A percentile compares a stretch with the other conserved stretches of the same genome.
Conservation (phyloP, 208 protist species). For the Leptomonas pyrrhocoris region DNA sequence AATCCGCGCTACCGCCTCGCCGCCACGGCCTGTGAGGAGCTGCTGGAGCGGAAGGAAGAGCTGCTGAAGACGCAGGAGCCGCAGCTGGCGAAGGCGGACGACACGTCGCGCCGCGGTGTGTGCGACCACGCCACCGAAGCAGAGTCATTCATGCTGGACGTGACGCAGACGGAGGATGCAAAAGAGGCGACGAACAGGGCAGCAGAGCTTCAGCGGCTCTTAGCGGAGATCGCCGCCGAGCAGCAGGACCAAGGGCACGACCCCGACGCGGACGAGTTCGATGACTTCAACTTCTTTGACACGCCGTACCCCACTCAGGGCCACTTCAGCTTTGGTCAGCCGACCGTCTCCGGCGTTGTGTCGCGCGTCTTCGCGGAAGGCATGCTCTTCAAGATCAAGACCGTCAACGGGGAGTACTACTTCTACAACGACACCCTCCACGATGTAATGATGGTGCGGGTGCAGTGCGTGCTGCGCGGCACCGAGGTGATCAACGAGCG, state of each 20-base stretch:
- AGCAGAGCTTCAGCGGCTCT: conserved; percentile 2
- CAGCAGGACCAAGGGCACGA: conserved; percentile 17
- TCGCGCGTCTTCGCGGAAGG: conserved; percentile 43
- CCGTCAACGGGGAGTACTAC: conserved; percentile 41
- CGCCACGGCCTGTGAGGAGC: conserved; percentile 26
- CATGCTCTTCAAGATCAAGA: conserved; percentile 58
- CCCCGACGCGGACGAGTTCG: conserved; percentile 53
- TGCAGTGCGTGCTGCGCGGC: conserved; percentile 38
- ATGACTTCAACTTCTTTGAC: conserved; percentile 45
- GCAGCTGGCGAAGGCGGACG: not conserved
- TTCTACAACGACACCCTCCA: conserved; percentile 81
- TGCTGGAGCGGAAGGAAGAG: conserved; percentile 38
- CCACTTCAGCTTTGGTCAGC: conserved; percentile 44
- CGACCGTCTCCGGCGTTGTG: conserved; percentile 36
- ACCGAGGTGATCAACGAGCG: conserved; percentile 43
- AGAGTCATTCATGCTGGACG: not conserved
- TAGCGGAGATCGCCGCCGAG: conserved; percentile 2
- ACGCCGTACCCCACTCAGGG: conserved; percentile 30
- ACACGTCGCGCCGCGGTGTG: not conserved
- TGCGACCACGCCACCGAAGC: not conserved
- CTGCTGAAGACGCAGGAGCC: conserved; percentile 14
- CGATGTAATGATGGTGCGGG: conserved; percentile 63
- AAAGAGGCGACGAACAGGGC: not conserved
- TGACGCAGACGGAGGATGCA: not conserved
- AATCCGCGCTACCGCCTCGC: conserved; percentile 15